phyloP scores from a whole-genome alignment of 2,329 filamentous ascomycete species.

The Leptodontidium sp. region DNA sequence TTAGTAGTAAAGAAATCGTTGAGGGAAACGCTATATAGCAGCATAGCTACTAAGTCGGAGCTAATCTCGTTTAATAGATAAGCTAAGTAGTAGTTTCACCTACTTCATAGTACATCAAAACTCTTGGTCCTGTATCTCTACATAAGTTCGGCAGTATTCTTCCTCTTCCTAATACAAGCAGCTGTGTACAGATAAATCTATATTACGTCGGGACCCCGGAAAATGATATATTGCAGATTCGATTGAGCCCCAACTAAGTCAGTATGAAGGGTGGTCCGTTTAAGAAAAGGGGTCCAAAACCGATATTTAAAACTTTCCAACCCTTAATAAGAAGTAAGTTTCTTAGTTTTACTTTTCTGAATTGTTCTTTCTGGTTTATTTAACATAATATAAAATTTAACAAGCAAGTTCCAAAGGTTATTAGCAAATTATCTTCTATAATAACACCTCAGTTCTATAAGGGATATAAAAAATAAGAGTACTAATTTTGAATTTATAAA shows the following conservation, averaged over 20 bases:
- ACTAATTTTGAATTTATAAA: conserved; percentile 24
- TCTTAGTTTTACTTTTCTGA: neutral
- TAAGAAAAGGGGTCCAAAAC: neutral
- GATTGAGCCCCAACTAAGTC: neutral
- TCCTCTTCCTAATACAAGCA: neutral
- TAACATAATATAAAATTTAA: conserved; percentile 14
- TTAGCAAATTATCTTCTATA: neutral
- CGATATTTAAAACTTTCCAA: conserved; percentile 24
- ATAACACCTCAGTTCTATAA: neutral
- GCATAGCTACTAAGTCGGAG: neutral
- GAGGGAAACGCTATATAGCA: neutral
- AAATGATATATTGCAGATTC: neutral
- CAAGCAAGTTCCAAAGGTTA: conserved; percentile 5
- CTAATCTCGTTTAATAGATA: neutral
- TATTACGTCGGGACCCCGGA: neutral
- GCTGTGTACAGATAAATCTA: neutral
- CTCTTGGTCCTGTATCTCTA: neutral
- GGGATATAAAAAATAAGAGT: neutral
- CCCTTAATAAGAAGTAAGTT: conserved; percentile 21
- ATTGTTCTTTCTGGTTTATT: neutral
- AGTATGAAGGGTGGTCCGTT: neutral
- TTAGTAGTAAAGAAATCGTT: neutral
- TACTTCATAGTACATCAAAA: neutral
- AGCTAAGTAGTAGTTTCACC: neutral
- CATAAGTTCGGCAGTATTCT: neutral